phyloP scores from a whole-genome alignment of 192 early-diverging fungal species.

The Umbelopsis sp. region DNA sequence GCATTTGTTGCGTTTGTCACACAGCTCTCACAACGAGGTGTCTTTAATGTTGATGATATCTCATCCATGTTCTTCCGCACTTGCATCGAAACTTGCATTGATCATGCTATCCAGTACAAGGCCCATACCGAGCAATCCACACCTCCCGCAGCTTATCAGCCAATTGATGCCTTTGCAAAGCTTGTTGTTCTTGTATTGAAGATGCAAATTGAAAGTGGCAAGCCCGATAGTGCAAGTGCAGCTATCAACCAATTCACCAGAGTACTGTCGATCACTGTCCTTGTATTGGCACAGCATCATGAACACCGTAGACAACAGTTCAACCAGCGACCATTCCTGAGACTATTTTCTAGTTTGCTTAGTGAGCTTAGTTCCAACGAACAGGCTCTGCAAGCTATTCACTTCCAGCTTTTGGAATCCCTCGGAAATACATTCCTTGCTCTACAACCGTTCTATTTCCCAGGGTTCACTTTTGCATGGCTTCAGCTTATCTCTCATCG shows the following conservation, averaged over 20 bases:
- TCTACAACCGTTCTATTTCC: constrained; percentile 82
- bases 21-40: constrained; percentile 38
- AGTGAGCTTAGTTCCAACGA: constrained; percentile 74
- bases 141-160: constrained; percentile 66
- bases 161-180: constrained; percentile 91
- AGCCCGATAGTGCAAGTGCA: constrained; percentile 49
- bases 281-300: constrained; percentile 85
- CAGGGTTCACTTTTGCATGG: constrained; percentile 95
- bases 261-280: constrained; percentile 82
- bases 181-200: constrained; percentile 83
- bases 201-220: constrained; percentile 62
- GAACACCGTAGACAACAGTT: constrained; percentile 77
- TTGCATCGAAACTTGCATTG: constrained; percentile 83
- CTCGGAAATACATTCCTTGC: constrained; percentile 82
- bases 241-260: constrained; percentile 75
- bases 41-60: constrained; percentile 74
- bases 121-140: constrained; percentile 35
- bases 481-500: constrained; percentile 92
- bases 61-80: constrained; percentile 90
- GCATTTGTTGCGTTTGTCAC: constrained; percentile 63
- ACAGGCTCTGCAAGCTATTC: constrained; percentile 64
- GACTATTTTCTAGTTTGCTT: constrained; percentile 83
- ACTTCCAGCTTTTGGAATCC: constrained; percentile 72
- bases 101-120: constrained; percentile 70
- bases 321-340: constrained; percentile 89